Percentiles rank a stretch among this genome's conserved stretches.
These are phyloP conservation scores for Colletotrichum musicola DNA, from an alignment of 2,329 filamentous ascomycete species.

Conservation along the genomic window DNA sequence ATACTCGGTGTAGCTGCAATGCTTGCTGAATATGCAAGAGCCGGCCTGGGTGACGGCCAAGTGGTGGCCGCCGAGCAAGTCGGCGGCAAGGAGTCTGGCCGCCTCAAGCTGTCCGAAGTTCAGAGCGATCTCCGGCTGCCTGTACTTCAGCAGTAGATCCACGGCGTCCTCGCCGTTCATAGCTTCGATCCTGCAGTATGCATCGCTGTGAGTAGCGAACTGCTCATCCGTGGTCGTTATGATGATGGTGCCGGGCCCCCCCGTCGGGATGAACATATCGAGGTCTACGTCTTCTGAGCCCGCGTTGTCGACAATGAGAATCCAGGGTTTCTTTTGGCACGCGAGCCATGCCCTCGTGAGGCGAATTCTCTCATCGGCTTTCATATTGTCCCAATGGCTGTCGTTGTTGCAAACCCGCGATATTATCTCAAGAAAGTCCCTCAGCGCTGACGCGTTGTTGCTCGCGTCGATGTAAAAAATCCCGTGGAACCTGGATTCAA, in stretches of 20 bases:
- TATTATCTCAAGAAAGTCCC: neutral
- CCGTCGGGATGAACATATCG: neutral
- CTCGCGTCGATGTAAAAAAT: conserved; percentile 10
- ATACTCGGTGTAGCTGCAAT: neutral
- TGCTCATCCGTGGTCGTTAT: conserved; percentile 1
- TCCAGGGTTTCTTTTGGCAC: neutral
- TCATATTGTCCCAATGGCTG: no score
- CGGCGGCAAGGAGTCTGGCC: neutral
- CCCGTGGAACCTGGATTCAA: neutral
- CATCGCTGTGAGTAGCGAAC: neutral
- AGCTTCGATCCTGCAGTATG: neutral
- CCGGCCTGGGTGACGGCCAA: neutral
- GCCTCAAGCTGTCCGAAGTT: neutral
- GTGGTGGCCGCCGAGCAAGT: neutral
- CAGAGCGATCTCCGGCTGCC: neutral
- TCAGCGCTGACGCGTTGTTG: neutral
- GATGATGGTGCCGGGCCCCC: neutral
- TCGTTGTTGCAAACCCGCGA: neutral
- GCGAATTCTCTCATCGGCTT: neutral
- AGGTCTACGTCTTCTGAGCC: neutral
- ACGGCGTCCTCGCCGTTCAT: neutral
- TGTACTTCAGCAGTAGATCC: neutral
- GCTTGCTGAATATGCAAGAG: neutral
- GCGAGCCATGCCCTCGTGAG: neutral
- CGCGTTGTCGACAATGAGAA: neutral